These are phyloP conservation scores for Kwoniella dejecticola DNA, from an alignment of 768 basidiomycete genomes.

Conservation along the genomic window DNA sequence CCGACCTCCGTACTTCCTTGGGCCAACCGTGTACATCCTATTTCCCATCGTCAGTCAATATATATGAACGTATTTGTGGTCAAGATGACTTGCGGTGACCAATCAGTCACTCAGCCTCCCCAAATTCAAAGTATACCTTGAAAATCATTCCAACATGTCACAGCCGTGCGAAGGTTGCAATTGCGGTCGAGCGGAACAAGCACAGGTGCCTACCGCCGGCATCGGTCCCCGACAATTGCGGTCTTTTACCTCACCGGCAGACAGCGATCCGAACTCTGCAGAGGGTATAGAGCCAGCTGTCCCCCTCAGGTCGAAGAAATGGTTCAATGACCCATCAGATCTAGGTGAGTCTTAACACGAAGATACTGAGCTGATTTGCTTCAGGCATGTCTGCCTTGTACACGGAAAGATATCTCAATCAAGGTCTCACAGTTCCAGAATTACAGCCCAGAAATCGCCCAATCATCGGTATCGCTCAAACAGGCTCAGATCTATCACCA, in stretches of 20 bases:
- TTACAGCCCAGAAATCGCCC: constrained; percentile 30
- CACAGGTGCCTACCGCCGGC: neutral
- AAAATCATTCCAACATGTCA: neutral
- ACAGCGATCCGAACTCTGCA: constrained; percentile 12
- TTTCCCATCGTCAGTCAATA: no score
- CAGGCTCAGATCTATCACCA: constrained; percentile 52
- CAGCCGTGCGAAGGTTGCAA: constrained; percentile 9
- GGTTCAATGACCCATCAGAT: constrained; percentile 48
- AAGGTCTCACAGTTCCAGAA: constrained; percentile 36
- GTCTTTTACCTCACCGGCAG: constrained; percentile 41
- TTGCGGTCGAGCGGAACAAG: constrained; percentile 4
- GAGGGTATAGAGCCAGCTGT: constrained; percentile 45
- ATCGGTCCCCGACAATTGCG: constrained; percentile 3
- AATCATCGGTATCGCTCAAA: constrained; percentile 53
- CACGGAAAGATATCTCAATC: constrained; percentile 47
- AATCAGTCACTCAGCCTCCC: no score
- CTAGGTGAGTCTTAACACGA: constrained; percentile 20
- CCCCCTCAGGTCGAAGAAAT: constrained; percentile 45
- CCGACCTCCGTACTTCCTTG: no score
- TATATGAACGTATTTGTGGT: no score
- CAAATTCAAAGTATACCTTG: no score
- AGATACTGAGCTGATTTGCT: neutral
- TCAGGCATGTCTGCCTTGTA: constrained; percentile 46
- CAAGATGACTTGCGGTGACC: no score
- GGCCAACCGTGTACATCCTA: no score